Base-by-base conservation (phyloP, 2,329 filamentous ascomycete genomes). In the Stagonosporopsis tanaceti region DNA sequence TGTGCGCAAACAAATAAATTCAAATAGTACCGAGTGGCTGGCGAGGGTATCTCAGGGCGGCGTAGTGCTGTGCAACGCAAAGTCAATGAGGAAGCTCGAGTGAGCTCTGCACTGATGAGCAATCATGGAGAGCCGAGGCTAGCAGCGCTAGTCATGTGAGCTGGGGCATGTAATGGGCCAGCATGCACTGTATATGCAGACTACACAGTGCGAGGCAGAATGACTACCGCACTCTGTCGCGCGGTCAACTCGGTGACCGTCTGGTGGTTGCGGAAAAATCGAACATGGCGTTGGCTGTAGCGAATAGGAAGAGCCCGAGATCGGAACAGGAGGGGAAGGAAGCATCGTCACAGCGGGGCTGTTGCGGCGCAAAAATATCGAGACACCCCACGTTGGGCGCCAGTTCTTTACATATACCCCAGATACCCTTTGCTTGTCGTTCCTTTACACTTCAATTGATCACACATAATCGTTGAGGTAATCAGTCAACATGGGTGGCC, bases 401-500 rank as follows among this genome's bases (percentile, higher is more conserved):
- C 57, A 50, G 57, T 59, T 50, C 56, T 55, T 51, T 59, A 47
- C 46, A 34, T 50, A 60, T 68, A 67, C 63, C 65, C 63, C 59
- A 63, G 60, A 60, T 42, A 47, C 47, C 42, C 45, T 54, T 45
- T 47, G 53, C 45, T 41, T 39, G 38, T 37, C 40, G 47, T 46
- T 57, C 53, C 56, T 57, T 59, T 40, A 24, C 42, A 28, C 52
- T 50, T 57, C 64, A 60, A 59, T 68, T 67, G 54, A 63, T 40
- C 38, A 35, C 30, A 40, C 40, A 57, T 30, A 51, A 35, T 32
- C 51, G 40, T 54, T 32, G 50, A 53, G 50, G 51, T 14, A 53
- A 24, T 54, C 52, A 51, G 50, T 60, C 70, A 73, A 53, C 14
- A 76, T 76, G 73, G 65, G 61, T 37, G 68, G 71, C 50, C 74